Conservation (phyloP, 805 yeast species). For the Candida andamanensis region DNA sequence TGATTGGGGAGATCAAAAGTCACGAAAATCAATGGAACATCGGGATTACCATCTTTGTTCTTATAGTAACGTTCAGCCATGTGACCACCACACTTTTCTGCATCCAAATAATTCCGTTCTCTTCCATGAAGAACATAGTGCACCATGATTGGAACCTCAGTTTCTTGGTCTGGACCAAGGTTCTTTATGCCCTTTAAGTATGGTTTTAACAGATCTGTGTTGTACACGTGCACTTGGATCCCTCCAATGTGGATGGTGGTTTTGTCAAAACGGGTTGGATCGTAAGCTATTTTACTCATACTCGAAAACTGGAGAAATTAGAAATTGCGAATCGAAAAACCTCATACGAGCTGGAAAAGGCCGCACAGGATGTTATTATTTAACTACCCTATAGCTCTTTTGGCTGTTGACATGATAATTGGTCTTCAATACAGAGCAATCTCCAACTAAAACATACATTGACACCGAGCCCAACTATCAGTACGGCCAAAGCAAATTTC, state of each 20-base stretch:
- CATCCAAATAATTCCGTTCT: slow-evolving; percentile 28
- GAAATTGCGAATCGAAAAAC: no score
- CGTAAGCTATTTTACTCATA: no score
- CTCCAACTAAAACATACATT: no score
- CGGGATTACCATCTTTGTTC: slow-evolving; percentile 10
- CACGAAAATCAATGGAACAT: slow-evolving; percentile 39
- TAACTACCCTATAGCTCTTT: no score
- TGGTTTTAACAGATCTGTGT: slow-evolving; percentile 24
- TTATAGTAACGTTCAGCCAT: slow-evolving; percentile 23
- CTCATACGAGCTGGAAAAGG: no score
- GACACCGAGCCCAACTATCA: no score
- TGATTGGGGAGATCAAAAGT: slow-evolving; percentile 54
- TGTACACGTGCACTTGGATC: slow-evolving; percentile 39
- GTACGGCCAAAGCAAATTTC: no score
- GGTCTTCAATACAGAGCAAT: no score
- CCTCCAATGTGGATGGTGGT: slow-evolving; percentile 38
- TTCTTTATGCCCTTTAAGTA: slow-evolving; percentile 18
- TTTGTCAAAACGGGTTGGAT: slow-evolving; percentile 12
- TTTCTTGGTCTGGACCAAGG: slow-evolving; percentile 6
- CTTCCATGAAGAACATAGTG: slow-evolving; percentile 46
- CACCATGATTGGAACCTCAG: slow-evolving; percentile 32
- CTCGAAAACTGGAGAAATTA: no score
- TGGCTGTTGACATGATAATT: no score
- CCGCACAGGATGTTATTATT: no score
- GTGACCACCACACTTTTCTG: slow-evolving; percentile 38